Base-by-base conservation (phyloP, 2,329 filamentous ascomycete genomes). In the Colletotrichum navitas region DNA sequence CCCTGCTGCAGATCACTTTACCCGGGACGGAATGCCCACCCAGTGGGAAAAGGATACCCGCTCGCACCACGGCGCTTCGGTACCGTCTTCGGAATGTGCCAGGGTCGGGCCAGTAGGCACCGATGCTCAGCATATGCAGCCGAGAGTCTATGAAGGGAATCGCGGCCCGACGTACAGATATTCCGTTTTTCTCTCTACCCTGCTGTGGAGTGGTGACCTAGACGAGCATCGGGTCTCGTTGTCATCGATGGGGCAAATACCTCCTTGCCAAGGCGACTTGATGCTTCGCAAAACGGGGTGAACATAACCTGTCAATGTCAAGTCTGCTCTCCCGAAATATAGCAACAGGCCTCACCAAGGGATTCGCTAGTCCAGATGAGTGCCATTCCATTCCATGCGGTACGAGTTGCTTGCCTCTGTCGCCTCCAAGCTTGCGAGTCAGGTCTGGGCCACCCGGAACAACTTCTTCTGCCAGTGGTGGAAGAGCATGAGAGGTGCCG, bases 1-100 rank as follows among this genome's bases (percentile, higher is more conserved):
- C 68, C 68, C 59, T 72, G 69, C 34, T 21, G 69, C 36, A 64
- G 59, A 69, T 72, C 69, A 61, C 36, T 69, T 55, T 72, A 72
- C 47, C 47, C 69, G 69, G 65, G 59, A 72, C 69, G 59, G 41
- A 51, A 60, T 26, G 8, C 21, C 58, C 68, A 63, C 45, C 43
- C 59, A 36, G 24, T 14, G 62, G 49, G 12, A 55, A n/a, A 49
- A 26, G 45, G 18, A 45, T 49, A 54, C 41, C 55, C 54, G 54
- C 60, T 16, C 60, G 49, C 47, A 26, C 39, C 34, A 26, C 59
- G 55, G 64, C 55, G 47, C 63, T 67, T 70, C 45, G 45, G n/a
- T 39, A 36, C 26, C 52, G 8, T 62, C 18, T 66, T 58, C 29
- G 59, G 66, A 51, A 16, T 26, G 11, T 24, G 5, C 29, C 66